Evolutionary conservation across 2,329 filamentous ascomycete species (phyloP).

Genomic region (Fusarium zealandicum): DNA sequence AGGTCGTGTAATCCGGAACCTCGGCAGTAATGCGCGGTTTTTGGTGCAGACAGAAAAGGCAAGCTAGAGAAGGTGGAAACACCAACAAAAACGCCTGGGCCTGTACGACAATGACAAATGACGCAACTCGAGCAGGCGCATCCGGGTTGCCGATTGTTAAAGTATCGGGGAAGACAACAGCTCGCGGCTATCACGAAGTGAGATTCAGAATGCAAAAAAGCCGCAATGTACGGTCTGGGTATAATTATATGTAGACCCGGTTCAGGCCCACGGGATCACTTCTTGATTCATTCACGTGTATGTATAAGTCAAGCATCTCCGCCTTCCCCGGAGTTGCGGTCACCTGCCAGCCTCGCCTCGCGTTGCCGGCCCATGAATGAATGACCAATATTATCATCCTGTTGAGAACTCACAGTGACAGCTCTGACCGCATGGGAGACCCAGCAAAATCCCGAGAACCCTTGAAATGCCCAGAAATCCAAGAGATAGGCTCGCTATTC

Average conservation of each 20-base stretch:
- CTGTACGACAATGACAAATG: background rate
- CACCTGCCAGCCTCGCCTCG: slow-evolving; percentile 10
- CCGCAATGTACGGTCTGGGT: slow-evolving; percentile 13
- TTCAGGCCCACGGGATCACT: slow-evolving; percentile 4
- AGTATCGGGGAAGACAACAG: slow-evolving; percentile 1
- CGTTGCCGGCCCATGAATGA: background rate
- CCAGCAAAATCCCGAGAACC: background rate
- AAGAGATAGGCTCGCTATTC: slow-evolving; percentile 3
- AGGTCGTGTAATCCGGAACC: background rate
- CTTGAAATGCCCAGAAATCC: slow-evolving; percentile 1
- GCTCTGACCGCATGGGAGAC: background rate
- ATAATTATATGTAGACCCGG: background rate
- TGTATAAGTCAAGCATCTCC: slow-evolving; percentile 9
- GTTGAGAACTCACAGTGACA: background rate
- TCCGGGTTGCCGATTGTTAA: background rate
- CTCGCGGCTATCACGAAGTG: slow-evolving; percentile 2
- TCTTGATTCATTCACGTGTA: slow-evolving; percentile 4
- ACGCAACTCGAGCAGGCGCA: slow-evolving; percentile 12
- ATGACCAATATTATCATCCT: no score
- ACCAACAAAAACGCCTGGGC: background rate
- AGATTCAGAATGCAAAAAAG: slow-evolving; percentile 11
- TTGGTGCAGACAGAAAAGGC: background rate
- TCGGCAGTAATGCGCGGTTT: slow-evolving; percentile 11
- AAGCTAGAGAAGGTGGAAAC: slow-evolving; percentile 3
- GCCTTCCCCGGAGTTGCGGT: slow-evolving; percentile 7